Conservation (phyloP, 805 yeast genomes). For the Ogataea siamensis region DNA sequence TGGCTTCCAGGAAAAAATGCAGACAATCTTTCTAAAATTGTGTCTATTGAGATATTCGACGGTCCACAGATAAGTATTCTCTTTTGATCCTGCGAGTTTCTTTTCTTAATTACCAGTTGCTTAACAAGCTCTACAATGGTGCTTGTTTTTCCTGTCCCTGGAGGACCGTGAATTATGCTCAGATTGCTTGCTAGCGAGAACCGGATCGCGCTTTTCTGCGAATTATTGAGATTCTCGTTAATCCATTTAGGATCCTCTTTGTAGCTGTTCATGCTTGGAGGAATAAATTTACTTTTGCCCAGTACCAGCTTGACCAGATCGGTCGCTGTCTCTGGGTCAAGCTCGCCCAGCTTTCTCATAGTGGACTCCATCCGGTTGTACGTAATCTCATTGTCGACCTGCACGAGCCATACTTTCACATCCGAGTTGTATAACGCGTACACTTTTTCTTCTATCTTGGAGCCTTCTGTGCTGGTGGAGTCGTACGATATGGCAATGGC, state of each 20-base stretch:
- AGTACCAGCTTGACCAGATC: slow-evolving; percentile 45
- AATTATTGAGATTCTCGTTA: slow-evolving; percentile 52
- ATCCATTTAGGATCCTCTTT: slow-evolving; percentile 32
- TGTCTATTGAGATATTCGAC: slow-evolving; percentile 89
- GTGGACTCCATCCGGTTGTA: slow-evolving; percentile 78
- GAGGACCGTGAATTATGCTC: slow-evolving; percentile 72
- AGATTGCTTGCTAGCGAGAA: slow-evolving; percentile 60
- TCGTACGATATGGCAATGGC: slow-evolving; percentile 60
- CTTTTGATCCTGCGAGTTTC: slow-evolving; percentile 16
- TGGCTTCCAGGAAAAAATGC: slow-evolving; percentile 39
- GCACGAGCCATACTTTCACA: slow-evolving; percentile 62
- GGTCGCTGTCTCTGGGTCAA: slow-evolving; percentile 35
- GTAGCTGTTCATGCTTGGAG: slow-evolving; percentile 23
- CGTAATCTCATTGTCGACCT: slow-evolving; percentile 65
- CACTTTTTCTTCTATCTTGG: slow-evolving; percentile 48
- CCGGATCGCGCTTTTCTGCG: slow-evolving; percentile 71
- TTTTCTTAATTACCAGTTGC: slow-evolving; percentile 49
- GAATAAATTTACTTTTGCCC: slow-evolving; percentile 40
- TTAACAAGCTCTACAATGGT: slow-evolving; percentile 79
- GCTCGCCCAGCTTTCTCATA: slow-evolving; percentile 59
- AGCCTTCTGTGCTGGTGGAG: slow-evolving; percentile 24
- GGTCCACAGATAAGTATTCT: slow-evolving; percentile 89
- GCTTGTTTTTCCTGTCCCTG: slow-evolving; percentile 83
- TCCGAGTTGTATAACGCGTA: slow-evolving; percentile 44
- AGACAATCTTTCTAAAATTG: slow-evolving; percentile 74